A percentile compares a stretch with the other conserved stretches of the same genome.
Evolutionary conservation across 2,329 filamentous ascomycete species (phyloP).

Genomic region (Malbranchea zuffiana): DNA sequence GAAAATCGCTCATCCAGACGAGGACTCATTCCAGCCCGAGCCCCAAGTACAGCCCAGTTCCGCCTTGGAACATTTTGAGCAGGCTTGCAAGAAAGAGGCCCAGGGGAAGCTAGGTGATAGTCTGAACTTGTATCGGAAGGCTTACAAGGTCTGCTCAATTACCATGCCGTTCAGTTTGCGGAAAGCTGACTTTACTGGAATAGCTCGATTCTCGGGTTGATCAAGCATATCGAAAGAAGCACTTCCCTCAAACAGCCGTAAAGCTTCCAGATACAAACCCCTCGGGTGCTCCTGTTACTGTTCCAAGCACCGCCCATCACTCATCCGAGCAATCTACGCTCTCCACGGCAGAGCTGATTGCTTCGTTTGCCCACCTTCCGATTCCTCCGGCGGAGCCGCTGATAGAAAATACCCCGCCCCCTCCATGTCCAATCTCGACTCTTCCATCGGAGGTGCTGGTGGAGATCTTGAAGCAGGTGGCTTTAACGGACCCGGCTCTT

Average conservation of each 20-base stretch:
- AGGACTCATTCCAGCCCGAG: slow-evolving; percentile 29
- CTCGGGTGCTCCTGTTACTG: slow-evolving; percentile 42
- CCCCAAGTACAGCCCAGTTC: slow-evolving; percentile 49
- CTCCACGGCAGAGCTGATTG: slow-evolving; percentile 57
- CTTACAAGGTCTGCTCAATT: slow-evolving; percentile 56
- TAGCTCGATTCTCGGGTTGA: slow-evolving; percentile 79
- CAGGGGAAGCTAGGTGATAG: slow-evolving; percentile 83
- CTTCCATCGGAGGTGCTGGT: slow-evolving; percentile 77
- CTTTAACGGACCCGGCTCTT: slow-evolving; percentile 61
- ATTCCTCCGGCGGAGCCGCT: slow-evolving; percentile 58
- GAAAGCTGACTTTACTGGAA: neutral
- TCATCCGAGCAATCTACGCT: slow-evolving; percentile 44
- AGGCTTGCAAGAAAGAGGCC: slow-evolving; percentile 76
- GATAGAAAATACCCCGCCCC: slow-evolving; percentile 60
- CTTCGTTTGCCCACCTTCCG: slow-evolving; percentile 58
- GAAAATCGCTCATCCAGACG: slow-evolving; percentile 25
- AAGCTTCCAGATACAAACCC: slow-evolving; percentile 39
- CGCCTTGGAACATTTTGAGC: slow-evolving; percentile 86
- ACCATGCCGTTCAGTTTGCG: neutral
- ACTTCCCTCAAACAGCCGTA: slow-evolving; percentile 59
- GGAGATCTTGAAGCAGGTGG: slow-evolving; percentile 66
- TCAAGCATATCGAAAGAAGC: slow-evolving; percentile 76
- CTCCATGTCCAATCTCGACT: slow-evolving; percentile 65
- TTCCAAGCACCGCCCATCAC: slow-evolving; percentile 46
- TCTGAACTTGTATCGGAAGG: slow-evolving; percentile 74